phyloP scores from a whole-genome alignment of 164 flowering plant species.

The Nelumbo lutea region DNA sequence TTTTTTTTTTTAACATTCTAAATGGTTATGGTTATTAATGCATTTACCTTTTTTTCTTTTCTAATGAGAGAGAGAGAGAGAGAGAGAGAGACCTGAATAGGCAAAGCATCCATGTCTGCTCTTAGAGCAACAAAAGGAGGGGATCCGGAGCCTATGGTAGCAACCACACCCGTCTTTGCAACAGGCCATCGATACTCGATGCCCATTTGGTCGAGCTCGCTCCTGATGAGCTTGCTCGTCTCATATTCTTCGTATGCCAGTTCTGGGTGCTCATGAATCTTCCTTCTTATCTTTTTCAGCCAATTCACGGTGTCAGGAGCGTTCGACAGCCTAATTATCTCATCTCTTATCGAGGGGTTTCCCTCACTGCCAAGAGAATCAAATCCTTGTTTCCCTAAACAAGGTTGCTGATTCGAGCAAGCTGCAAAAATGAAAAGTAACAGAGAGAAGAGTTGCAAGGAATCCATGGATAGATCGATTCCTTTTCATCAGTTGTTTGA shows the following conservation, averaged over 20 bases:
- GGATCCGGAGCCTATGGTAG: slow-evolving; percentile 50
- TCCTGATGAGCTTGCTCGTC: slow-evolving; percentile 52
- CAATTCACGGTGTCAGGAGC: slow-evolving; percentile 35
- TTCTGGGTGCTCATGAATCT: slow-evolving; percentile 65
- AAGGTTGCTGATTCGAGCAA: slow-evolving; percentile 8
- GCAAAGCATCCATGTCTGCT: slow-evolving; percentile 78
- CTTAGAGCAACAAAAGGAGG: slow-evolving; percentile 64
- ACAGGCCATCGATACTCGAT: slow-evolving; percentile 53
- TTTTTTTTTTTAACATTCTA: too few species aligned
- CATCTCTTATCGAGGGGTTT: slow-evolving; percentile 19
- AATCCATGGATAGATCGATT: slow-evolving; percentile 14
- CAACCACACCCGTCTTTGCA: slow-evolving; percentile 63
- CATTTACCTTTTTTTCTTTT: background rate
- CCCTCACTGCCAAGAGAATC: background rate
- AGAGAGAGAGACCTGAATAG: slow-evolving; percentile 46
- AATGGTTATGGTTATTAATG: background rate
- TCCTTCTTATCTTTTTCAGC: slow-evolving; percentile 49
- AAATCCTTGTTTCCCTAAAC: background rate
- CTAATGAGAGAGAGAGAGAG: background rate
- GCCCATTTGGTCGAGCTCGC: slow-evolving; percentile 49
- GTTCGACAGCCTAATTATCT: slow-evolving; percentile 30
- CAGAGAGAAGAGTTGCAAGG: slow-evolving; percentile 6
- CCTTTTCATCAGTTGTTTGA: too few species aligned
- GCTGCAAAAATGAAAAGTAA: slow-evolving; percentile 5
- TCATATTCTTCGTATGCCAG: slow-evolving; percentile 55